Percentiles rank a stretch among this genome's conserved stretches.
Evolutionary conservation across 257 asterid genomes (phyloP).

Genomic region (Ajuga chamaepitys): DNA sequence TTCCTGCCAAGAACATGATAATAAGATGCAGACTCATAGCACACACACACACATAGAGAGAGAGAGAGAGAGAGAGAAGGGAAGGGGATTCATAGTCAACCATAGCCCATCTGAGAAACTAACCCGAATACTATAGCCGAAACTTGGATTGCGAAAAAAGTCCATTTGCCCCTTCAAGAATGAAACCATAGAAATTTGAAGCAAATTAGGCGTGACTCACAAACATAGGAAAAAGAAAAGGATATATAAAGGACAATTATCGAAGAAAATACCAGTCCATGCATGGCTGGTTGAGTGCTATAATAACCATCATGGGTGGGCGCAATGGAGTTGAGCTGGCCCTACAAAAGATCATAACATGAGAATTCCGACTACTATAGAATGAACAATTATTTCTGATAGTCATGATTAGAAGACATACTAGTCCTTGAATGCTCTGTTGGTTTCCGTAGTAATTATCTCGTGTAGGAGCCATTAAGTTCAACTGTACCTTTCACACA

Average conservation of each 20-base stretch:
- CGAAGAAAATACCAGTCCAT: slow-evolving; percentile 62
- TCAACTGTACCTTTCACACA: slow-evolving; percentile 54
- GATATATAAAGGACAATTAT: neutral
- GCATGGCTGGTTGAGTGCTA: slow-evolving; percentile 66
- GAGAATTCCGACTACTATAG: neutral
- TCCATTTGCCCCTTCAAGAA: slow-evolving; percentile 89
- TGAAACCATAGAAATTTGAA: slow-evolving; percentile 9
- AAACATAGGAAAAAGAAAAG: neutral
- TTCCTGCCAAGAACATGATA: slow-evolving; percentile 44
- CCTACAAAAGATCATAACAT: slow-evolving; percentile 41
- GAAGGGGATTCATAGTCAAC: neutral
- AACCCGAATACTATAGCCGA: slow-evolving; percentile 79
- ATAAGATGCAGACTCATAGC: neutral
- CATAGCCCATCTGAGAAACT: slow-evolving; percentile 25
- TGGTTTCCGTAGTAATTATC: slow-evolving; percentile 77
- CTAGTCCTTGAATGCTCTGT: slow-evolving; percentile 82
- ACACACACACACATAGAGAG: too few species aligned
- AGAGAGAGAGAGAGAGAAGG: neutral
- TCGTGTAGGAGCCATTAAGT: slow-evolving; percentile 73
- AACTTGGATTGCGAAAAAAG: slow-evolving; percentile 69
- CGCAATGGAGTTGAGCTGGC: slow-evolving; percentile 85
- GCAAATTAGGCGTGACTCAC: neutral
- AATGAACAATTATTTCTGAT: neutral
- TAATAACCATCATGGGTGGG: slow-evolving; percentile 79
- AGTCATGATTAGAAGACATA: slow-evolving; percentile 30